Evolutionary conservation across 257 asterid species (phyloP).

Genomic region (Mentha longifolia): DNA sequence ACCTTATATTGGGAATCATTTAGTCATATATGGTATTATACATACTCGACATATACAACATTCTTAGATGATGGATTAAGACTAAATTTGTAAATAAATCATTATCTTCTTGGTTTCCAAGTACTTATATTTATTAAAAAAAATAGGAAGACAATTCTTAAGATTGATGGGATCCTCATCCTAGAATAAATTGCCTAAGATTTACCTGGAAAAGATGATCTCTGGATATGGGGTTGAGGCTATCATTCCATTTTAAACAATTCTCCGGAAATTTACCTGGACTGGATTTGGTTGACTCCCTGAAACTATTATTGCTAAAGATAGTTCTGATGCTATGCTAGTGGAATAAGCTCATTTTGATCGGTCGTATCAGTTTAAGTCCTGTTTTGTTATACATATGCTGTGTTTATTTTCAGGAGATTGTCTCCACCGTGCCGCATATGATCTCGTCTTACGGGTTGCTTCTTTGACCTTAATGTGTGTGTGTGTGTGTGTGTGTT

Average conservation of each 20-base stretch:
- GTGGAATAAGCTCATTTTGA: constrained; percentile 9
- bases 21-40: constrained; percentile 16
- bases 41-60: neutral
- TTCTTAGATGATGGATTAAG: constrained; percentile 5
- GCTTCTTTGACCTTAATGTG: constrained; percentile 27
- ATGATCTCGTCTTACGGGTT: constrained; percentile 12
- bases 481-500: no score
- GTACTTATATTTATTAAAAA: constrained; percentile 19
- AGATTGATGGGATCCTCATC: constrained; percentile 26
- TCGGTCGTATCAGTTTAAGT: constrained; percentile 26
- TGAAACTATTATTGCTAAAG: constrained; percentile 5
- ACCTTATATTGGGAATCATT: constrained; percentile 9
- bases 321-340: constrained; percentile 20
- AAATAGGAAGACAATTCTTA: constrained; percentile 9
- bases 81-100: constrained; percentile 1
- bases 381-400: constrained; percentile 9
- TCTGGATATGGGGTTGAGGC: constrained; percentile 20
- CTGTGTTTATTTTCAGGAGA: constrained; percentile 14
- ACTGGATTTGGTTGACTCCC: constrained; percentile 13
- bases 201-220: constrained; percentile 15
- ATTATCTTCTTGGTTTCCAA: constrained; percentile 12
- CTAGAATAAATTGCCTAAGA: constrained; percentile 23
- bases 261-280: neutral
- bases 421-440: constrained; percentile 9
- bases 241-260: constrained; percentile 1